Evolutionary conservation across 768 basidiomycete species (phyloP).

Genomic region (Pholiota conissans): DNA sequence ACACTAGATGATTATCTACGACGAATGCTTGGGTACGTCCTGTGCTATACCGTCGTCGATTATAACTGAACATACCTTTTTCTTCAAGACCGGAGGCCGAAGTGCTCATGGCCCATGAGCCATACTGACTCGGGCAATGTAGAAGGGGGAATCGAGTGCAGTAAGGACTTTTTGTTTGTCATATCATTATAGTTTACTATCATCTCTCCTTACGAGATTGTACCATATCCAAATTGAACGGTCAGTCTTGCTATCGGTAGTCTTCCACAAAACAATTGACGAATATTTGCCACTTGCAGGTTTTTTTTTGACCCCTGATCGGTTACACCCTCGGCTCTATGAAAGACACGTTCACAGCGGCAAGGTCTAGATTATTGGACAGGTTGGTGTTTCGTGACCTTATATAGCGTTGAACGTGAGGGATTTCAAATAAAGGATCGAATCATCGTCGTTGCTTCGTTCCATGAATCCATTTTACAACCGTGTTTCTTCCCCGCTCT

Average conservation of each 20-base stretch:
- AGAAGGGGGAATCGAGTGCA: neutral
- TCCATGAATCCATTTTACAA: too few species aligned
- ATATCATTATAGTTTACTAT: neutral
- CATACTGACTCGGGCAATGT: neutral
- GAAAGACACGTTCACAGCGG: neutral
- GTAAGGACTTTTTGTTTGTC: neutral
- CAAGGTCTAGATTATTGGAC: too few species aligned
- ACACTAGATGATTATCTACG: constrained; percentile 48
- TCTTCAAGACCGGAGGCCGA: neutral
- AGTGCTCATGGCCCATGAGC: constrained; percentile 1
- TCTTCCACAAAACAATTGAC: neutral
- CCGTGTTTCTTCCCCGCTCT: too few species aligned
- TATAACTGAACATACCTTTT: neutral
- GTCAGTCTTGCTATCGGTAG: neutral
- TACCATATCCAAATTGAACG: neutral
- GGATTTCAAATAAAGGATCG: neutral
- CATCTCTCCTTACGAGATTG: neutral
- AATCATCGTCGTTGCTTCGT: neutral
- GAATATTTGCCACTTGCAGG: neutral
- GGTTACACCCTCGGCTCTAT: neutral
- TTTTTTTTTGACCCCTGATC: neutral
- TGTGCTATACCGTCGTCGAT: neutral
- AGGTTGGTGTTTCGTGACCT: too few species aligned
- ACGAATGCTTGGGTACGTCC: constrained; percentile 28
- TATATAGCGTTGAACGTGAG: too few species aligned